Evolutionary conservation across 108 stramenopile genomes (phyloP), one percentile per base, ranked within the genome.

Genomic region (Pelagomonas calceolata): DNA sequence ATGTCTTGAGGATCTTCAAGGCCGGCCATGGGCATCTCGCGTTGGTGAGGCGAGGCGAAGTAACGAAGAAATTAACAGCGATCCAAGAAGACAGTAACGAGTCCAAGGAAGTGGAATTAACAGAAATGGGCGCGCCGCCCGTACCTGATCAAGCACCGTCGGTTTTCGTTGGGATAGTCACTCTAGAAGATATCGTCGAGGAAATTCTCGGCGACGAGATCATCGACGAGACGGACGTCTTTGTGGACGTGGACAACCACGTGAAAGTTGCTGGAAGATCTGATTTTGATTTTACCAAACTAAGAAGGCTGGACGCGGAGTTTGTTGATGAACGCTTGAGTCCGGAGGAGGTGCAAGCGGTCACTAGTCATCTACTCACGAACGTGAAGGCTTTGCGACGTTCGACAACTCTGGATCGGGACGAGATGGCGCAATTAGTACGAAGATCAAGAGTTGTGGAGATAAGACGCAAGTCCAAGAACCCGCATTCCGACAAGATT

Each of bases 181-280:
- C 99, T 0, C 75, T 99, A 34, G 99, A 99, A 82, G 97, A 95
- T 80, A 92, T 92, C 37, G 87, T 94, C 63, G 93, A 94, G 73
- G 88, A 92, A 44, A 93, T 94, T 68, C 71, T 99, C 63, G 96
- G 96, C 30, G 94, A 94, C 67, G 92, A 94, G 68, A 97, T 99
- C 72, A 92, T 96, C 18, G 99, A 99, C 71, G 99, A 99, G 77
- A 95, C 92, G 15, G 98, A 99, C 78, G 89, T 79, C 37, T 85
- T 85, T 71, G 86, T 85, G 10, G 90, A 91, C 70, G 84, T 78
- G 34, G 80, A 80, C 43, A 82, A 89, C 60, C 70, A 81, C 32
- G 82, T 81, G 31, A 79, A 79, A 72, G 79, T 90, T 34, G 51
- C 51, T 17, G 74, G 79, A 30, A 74, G 85, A 0, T 35, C 73